phyloP scores from a whole-genome alignment of 2,329 filamentous ascomycete species.

The Tricladium varicosporioides region DNA sequence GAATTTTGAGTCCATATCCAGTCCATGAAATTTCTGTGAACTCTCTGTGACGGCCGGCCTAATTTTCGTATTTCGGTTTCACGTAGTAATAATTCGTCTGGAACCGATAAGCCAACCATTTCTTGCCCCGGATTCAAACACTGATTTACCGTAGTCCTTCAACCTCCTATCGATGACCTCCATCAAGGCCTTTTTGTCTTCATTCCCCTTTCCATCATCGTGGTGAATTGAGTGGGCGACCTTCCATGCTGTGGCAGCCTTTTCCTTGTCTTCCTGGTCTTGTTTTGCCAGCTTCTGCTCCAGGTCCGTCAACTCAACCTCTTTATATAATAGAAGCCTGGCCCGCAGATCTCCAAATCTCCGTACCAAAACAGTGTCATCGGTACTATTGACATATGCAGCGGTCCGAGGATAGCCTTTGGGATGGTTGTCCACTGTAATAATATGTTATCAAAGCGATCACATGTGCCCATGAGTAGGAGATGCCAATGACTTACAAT shows the following conservation, averaged over 20 bases:
- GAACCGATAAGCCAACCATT: background rate
- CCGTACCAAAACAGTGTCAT: slow-evolving; percentile 38
- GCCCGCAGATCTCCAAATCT: slow-evolving; percentile 39
- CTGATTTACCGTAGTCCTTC: slow-evolving; percentile 8
- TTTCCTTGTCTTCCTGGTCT: background rate
- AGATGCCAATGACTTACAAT: background rate
- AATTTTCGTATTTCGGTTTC: slow-evolving; percentile 8
- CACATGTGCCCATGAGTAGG: no score
- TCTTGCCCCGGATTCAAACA: background rate
- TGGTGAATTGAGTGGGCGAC: slow-evolving; percentile 1
- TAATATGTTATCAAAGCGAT: no score
- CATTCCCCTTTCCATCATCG: slow-evolving; percentile 1
- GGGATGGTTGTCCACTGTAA: background rate
- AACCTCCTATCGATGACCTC: slow-evolving; percentile 9
- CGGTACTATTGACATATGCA: slow-evolving; percentile 37
- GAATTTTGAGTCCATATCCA: slow-evolving; percentile 5
- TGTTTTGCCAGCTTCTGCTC: slow-evolving; percentile 3
- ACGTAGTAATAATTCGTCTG: slow-evolving; percentile 3
- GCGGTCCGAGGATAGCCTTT: slow-evolving; percentile 38
- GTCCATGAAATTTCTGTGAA: slow-evolving; percentile 10
- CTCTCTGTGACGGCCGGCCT: slow-evolving; percentile 2
- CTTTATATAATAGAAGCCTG: slow-evolving; percentile 27
- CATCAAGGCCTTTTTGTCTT: slow-evolving; percentile 7
- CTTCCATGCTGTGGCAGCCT: slow-evolving; percentile 1
- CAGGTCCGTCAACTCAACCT: slow-evolving; percentile 9